Evolutionary conservation across 371 early-diverging fungal species (phyloP), one percentile per base, ranked within the genome.

Genomic region (Zopfochytrium polystomum): DNA sequence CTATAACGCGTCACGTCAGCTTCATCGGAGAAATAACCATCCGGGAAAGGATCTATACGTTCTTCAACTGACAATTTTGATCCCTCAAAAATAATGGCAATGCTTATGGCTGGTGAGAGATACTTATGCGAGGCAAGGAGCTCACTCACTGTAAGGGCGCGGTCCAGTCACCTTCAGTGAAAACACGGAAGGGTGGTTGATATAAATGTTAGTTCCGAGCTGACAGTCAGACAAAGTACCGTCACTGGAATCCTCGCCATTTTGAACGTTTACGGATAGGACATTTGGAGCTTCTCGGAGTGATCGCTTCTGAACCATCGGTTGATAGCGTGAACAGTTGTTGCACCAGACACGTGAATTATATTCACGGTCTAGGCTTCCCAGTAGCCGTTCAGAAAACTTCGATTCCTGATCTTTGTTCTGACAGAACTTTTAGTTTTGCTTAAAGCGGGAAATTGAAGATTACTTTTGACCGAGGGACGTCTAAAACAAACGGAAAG

Each of bases 291-390:
- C 23, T 47, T 47, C 22, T 47, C 23, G 7, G 7, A 47, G 23
- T 7, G 18, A 18, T 47, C 22, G 9, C 11, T 11, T n/a, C 7
- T 23, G 47, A 7, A 23, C 23, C 47, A 7, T 47, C 22, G 25
- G 47, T 23, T 47, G 47, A 22, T 89, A 90, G 55, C 82, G 80
- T 44, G 83, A 83, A 67, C 93, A 92, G 7, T 70, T 69, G 6
- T 79, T 50, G 62, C 93, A 92, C 88, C 90, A 90, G 5, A 90
- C 91, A 55, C 85, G 88, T 29, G 89, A 88, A 57, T 83, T 79
- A 13, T 82, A 77, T 58, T 88, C 87, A 11, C 88, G 72, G 32
- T 83, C 80, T 55, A 92, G 77, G 61, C 87, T 87, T 18, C 77
- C 71, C 62, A 83, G 80, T 35, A 90, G 59, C 3, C 89, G 70